phyloP scores from a whole-genome alignment of 164 flowering plant genomes.

The Warburgia ugandensis region DNA sequence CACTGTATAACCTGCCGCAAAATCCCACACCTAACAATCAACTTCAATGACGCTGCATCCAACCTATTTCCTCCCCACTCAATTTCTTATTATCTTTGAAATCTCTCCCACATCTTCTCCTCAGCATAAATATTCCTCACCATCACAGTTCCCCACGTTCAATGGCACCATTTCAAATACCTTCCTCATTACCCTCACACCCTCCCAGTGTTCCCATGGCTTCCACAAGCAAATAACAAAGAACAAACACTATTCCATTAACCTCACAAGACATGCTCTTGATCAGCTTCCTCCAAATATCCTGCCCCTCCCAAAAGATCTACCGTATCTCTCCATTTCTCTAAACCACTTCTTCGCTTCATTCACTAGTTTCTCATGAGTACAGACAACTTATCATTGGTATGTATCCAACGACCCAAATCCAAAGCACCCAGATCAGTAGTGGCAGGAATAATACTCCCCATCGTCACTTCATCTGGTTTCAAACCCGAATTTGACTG shows the following conservation, averaged over 20 bases:
- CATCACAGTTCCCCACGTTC: conserved; percentile 56
- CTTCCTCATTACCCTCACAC: conserved; percentile 39
- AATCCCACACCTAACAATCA: conserved; percentile 41
- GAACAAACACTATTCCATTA: conserved; percentile 67
- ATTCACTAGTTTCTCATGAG: conserved; percentile 65
- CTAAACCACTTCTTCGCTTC: conserved; percentile 68
- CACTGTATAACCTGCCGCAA: conserved; percentile 47
- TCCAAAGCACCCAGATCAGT: conserved; percentile 74
- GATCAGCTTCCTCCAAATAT: conserved; percentile 67
- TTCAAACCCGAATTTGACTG: conserved; percentile 32
- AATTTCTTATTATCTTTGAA: conserved; percentile 42
- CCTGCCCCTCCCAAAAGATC: conserved; percentile 81
- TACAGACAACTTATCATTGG: conserved; percentile 55
- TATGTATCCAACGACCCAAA: conserved; percentile 63
- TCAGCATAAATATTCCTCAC: conserved; percentile 66
- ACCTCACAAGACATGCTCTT: conserved; percentile 53
- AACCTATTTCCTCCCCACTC: conserved; percentile 49
- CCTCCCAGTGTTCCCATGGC: conserved; percentile 39
- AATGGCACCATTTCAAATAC: conserved; percentile 34
- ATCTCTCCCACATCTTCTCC: conserved; percentile 53
- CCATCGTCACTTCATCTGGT: conserved; percentile 61
- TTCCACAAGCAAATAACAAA: conserved; percentile 55
- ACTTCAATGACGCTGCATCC: conserved; percentile 66
- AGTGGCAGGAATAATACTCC: conserved; percentile 67
- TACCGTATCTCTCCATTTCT: conserved; percentile 36